phyloP scores from a whole-genome alignment of 345 rosid species.

The Litchi chinensis region DNA sequence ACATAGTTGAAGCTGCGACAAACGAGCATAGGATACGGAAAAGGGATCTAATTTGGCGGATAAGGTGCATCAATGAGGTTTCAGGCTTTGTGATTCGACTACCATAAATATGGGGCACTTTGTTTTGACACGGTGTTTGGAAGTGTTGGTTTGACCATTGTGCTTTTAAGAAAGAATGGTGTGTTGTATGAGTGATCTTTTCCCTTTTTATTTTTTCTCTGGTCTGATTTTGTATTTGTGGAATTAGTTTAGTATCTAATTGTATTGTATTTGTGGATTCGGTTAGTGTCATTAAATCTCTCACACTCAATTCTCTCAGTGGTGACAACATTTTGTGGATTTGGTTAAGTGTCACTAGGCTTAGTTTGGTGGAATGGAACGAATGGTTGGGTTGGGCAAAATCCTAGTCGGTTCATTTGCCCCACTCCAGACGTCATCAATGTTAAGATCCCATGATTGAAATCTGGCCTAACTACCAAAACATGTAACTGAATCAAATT shows the following conservation, averaged over 20 bases:
- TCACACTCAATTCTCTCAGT: neutral
- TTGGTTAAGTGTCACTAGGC: neutral
- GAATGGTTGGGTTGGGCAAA: neutral
- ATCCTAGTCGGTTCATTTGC: neutral
- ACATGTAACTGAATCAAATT: neutral
- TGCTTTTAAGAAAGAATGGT: slow-evolving; percentile 43
- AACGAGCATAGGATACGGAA: slow-evolving; percentile 28
- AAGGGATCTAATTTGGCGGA: slow-evolving; percentile 16
- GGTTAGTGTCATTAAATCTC: slow-evolving; percentile 3
- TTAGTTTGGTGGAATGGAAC: neutral
- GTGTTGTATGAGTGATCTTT: slow-evolving; percentile 52
- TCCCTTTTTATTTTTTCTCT: neutral
- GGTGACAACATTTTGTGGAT: slow-evolving; percentile 15
- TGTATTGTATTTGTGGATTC: slow-evolving; percentile 30
- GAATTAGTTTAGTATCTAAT: slow-evolving; percentile 44
- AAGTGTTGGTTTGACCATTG: slow-evolving; percentile 31
- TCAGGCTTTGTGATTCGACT: slow-evolving; percentile 13
- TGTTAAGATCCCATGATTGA: neutral
- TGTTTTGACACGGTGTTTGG: slow-evolving; percentile 31
- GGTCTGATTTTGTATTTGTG: slow-evolving; percentile 36
- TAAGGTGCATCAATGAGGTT: slow-evolving; percentile 17
- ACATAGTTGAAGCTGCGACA: slow-evolving; percentile 36
- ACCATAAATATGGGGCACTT: slow-evolving; percentile 14
- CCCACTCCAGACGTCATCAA: neutral
- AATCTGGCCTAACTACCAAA: neutral